phyloP scores from a whole-genome alignment of 768 basidiomycete genomes.

The Tricholoma saponaceum region DNA sequence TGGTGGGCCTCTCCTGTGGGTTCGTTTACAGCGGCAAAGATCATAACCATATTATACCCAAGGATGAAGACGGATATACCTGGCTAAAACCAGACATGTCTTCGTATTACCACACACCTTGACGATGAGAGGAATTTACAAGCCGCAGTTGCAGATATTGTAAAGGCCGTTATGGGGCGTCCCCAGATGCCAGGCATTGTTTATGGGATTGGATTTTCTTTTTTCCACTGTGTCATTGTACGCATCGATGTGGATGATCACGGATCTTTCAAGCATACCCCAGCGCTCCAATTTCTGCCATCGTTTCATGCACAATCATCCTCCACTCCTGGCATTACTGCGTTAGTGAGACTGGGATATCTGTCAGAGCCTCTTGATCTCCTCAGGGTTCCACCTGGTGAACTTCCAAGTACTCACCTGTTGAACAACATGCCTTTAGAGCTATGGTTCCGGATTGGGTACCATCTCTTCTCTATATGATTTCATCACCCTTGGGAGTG shows the following conservation, averaged over 20 bases:
- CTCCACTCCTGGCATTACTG: not conserved
- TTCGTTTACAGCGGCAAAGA: not conserved
- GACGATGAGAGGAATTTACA: not conserved
- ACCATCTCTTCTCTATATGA: not conserved
- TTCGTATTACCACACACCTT: not conserved
- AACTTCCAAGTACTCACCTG: not conserved
- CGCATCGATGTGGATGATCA: not conserved
- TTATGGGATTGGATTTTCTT: not conserved
- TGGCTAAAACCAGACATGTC: not conserved
- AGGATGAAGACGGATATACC: not conserved
- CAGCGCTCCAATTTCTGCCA: not conserved
- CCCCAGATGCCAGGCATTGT: not conserved
- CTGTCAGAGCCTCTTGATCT: not conserved
- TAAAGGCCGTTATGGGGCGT: not conserved
- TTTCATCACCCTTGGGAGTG: not conserved
- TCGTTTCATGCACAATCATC: not conserved
- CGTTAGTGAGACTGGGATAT: not conserved
- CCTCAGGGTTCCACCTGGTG: not conserved
- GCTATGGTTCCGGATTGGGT: not conserved
- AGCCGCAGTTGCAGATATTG: not conserved
- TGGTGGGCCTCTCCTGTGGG: not conserved
- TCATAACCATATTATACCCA: not conserved
- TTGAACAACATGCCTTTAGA: not conserved
- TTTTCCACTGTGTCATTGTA: not conserved
- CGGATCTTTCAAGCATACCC: not conserved